Base-by-base conservation (phyloP, 306 rosid species). In the Corylus americana region DNA sequence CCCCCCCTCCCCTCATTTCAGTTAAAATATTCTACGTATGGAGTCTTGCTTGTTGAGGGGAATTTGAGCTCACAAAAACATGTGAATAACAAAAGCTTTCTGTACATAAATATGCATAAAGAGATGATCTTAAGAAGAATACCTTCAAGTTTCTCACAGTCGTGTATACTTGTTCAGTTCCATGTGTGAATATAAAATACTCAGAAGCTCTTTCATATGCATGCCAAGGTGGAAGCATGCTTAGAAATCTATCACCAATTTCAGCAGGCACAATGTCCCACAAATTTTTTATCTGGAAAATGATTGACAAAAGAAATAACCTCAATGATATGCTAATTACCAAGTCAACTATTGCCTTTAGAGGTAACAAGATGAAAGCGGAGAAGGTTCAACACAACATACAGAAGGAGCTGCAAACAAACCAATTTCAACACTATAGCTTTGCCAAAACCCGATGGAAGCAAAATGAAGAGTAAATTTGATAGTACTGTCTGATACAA, bases 211-310 rank as follows among this genome's bases (percentile, higher is more conserved):
- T 89, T 85, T 95, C 98, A 67, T 95, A 95, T 11, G 98, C 98
- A 80, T 95, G 98, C 98, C 98, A 95, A 55, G 98, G 87, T 75
- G 98, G 98, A 84, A 95, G 87, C 93, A 95, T 91, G 83, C 93
- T 92, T 85, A 95, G 84, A 86, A 92, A 89, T 88, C 90, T 91
- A 88, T 95, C 97, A 77, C 97, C 97, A 71, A 59, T 77, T 86
- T 83, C 82, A 80, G 92, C 90, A 75, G 98, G 98, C 54, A 92
- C 97, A 80, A 88, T 6, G 70, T 91, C 94, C 85, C 91, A 81
- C 55, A 95, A 80, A 84, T 85, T 93, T 54, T 85, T 89, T 69
- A 95, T 83, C 98, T 92, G 77, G 48, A 78, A 87, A 84, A 78
- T 22, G 37, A 61, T 76, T 66, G 74, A 31, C 58, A 74, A 8